These are phyloP conservation scores for Camillea tinctor DNA, from an alignment of 2,329 filamentous ascomycete genomes.

Conservation along the genomic window DNA sequence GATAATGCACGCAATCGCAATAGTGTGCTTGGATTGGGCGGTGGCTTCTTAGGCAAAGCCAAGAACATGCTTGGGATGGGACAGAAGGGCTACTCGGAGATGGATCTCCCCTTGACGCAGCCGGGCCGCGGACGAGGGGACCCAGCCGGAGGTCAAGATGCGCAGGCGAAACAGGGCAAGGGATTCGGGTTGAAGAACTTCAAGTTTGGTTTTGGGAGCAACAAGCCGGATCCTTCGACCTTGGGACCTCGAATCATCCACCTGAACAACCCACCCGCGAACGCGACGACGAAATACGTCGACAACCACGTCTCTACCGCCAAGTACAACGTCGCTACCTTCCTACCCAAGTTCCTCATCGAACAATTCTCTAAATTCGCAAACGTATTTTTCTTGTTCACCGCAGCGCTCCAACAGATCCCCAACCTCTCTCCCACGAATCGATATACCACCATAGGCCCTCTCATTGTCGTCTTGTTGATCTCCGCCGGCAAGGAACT, in stretches of 20 bases:
- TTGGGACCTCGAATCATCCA: slow-evolving; percentile 90
- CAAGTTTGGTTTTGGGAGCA: slow-evolving; percentile 86
- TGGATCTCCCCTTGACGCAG: slow-evolving; percentile 95
- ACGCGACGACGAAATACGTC: slow-evolving; percentile 83
- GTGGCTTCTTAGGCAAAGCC: slow-evolving; percentile 80
- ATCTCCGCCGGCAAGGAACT: slow-evolving; percentile 96
- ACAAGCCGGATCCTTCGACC: slow-evolving; percentile 84
- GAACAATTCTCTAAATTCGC: slow-evolving; percentile 99
- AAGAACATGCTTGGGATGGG: slow-evolving; percentile 91
- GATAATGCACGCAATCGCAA: slow-evolving; percentile 73
- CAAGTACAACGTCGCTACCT: slow-evolving; percentile 93
- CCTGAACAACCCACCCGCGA: slow-evolving; percentile 94
- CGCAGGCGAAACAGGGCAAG: slow-evolving; percentile 48
- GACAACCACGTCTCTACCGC: slow-evolving; percentile 97
- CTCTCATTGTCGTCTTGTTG: slow-evolving; percentile 82
- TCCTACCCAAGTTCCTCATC: slow-evolving; percentile 93
- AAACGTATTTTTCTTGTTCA: slow-evolving; percentile 99
- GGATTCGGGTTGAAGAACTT: slow-evolving; percentile 72
- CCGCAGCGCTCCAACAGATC: slow-evolving; percentile 90
- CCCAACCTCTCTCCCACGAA: slow-evolving; percentile 94
- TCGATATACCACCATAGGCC: slow-evolving; percentile 91
- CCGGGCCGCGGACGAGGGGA: slow-evolving; percentile 45
- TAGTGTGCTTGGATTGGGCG: slow-evolving; percentile 83
- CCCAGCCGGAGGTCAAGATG: slow-evolving; percentile 17
- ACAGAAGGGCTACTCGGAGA: slow-evolving; percentile 81